Conservation (phyloP, 1,139 yeast species). For the Torulaspora pretoriensis region DNA sequence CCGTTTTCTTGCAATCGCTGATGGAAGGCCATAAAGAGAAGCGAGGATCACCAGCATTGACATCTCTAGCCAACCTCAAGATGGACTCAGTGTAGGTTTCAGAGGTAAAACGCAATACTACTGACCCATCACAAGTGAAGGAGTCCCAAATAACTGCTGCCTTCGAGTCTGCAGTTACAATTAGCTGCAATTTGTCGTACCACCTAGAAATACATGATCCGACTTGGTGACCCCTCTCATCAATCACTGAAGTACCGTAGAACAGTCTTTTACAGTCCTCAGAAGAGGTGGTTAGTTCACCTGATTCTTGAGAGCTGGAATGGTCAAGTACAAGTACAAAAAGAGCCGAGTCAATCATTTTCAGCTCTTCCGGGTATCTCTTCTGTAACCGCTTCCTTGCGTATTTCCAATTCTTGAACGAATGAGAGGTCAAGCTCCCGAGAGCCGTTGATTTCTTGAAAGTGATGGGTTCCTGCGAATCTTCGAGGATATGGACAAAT, state of each 20-base stretch:
- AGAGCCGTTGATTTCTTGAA: constrained; percentile 50
- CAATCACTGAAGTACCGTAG: constrained; percentile 60
- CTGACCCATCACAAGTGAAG: constrained; percentile 74
- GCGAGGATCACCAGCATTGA: constrained; percentile 56
- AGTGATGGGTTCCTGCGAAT: constrained; percentile 41
- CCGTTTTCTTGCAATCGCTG: constrained; percentile 37
- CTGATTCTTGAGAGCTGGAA: constrained; percentile 37
- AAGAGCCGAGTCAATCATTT: constrained; percentile 56
- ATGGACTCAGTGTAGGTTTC: constrained; percentile 75
- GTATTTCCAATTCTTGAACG: constrained; percentile 57
- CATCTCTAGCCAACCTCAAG: constrained; percentile 63
- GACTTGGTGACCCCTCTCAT: constrained; percentile 54
- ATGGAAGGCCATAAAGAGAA: constrained; percentile 58
- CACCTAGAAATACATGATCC: constrained; percentile 78
- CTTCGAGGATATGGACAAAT: constrained; percentile 48
- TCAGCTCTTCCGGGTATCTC: constrained; percentile 44
- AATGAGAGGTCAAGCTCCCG: constrained; percentile 68
- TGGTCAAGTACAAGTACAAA: constrained; percentile 67
- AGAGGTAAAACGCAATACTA: constrained; percentile 65
- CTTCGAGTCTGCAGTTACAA: constrained; percentile 64
- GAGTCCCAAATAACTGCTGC: constrained; percentile 78
- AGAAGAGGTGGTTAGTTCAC: constrained; percentile 26
- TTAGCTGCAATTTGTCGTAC: constrained; percentile 71
- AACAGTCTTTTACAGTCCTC: constrained; percentile 46
- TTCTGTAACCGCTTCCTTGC: constrained; percentile 48